phyloP scores from a whole-genome alignment of 345 rosid genomes.

The Clarkia xantiana region DNA sequence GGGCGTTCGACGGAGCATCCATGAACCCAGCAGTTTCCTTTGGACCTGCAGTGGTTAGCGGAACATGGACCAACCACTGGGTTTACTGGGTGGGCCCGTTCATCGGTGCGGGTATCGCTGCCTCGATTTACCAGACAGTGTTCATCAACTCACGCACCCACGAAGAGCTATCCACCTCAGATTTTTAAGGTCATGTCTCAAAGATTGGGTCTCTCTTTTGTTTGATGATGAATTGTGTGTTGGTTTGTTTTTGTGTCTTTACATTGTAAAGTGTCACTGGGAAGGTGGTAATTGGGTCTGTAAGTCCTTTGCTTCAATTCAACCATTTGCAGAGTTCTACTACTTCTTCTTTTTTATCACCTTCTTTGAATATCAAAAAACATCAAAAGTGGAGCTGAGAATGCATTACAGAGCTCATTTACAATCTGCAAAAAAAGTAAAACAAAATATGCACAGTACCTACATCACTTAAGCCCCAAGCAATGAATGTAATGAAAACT shows the following conservation, averaged over 20 bases:
- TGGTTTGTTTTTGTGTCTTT: neutral
- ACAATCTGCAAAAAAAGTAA: no score
- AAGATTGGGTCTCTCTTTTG: no score
- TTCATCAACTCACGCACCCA: conserved; percentile 42
- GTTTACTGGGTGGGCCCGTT: conserved; percentile 90
- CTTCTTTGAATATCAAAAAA: no score
- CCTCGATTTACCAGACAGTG: conserved; percentile 39
- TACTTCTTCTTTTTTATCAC: no score
- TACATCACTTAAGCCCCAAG: conserved; percentile 69
- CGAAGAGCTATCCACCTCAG: conserved; percentile 54
- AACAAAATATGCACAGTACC: no score
- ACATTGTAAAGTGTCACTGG: no score
- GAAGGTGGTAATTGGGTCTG: no score
- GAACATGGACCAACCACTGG: conserved; percentile 87
- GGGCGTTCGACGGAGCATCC: conserved; percentile 81
- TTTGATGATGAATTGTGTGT: no score
- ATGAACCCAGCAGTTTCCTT: conserved; percentile 95
- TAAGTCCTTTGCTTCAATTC: no score
- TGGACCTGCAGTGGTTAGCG: conserved; percentile 91
- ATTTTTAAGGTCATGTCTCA: conserved; percentile 19
- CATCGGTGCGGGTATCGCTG: conserved; percentile 62
- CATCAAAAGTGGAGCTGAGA: no score
- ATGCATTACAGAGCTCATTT: no score
- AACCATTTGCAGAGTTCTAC: no score
- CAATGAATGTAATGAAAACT: conserved; percentile 49